Percentiles rank a stretch among this genome's conserved stretches.
Conservation (phyloP, 208 protist species). For the Leishmania tarentolae region DNA sequence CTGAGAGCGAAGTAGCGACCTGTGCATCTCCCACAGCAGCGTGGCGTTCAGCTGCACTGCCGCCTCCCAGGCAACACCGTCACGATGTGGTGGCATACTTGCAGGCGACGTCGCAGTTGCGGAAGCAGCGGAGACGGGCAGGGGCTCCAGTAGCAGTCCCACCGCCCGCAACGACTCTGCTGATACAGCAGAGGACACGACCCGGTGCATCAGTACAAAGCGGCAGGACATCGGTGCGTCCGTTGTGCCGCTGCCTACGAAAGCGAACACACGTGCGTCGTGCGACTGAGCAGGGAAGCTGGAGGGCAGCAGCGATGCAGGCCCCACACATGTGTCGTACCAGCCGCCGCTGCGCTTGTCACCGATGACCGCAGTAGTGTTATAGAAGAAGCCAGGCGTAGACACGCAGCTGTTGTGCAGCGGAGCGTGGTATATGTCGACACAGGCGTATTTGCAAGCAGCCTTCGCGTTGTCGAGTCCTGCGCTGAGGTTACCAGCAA, state of each 20-base stretch:
- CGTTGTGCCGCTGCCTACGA: slow-evolving; percentile 28
- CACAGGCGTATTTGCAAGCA: slow-evolving; percentile 25
- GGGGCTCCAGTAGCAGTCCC: slow-evolving; percentile 1
- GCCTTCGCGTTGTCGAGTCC: background rate
- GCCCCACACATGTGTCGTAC: slow-evolving; percentile 12
- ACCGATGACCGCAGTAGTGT: slow-evolving; percentile 8
- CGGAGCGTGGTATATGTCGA: slow-evolving; percentile 19
- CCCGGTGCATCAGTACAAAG: slow-evolving; percentile 29
- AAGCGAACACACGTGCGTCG: slow-evolving; percentile 15
- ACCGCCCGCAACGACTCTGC: background rate
- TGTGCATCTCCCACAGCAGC: slow-evolving; percentile 29
- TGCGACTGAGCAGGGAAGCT: background rate
- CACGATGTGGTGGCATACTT: background rate
- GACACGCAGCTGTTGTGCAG: slow-evolving; percentile 28
- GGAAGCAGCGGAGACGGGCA: background rate
- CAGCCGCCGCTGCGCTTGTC: slow-evolving; percentile 21
- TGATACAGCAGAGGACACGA: slow-evolving; percentile 17
- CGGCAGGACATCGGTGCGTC: slow-evolving; percentile 23
- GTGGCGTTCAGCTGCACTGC: slow-evolving; percentile 30
- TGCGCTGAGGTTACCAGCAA: slow-evolving; percentile 8
- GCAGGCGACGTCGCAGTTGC: background rate
- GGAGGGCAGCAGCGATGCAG: slow-evolving; percentile 6
- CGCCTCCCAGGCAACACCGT: slow-evolving; percentile 23
- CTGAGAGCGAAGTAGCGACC: slow-evolving; percentile 7
- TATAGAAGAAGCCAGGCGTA: slow-evolving; percentile 15